Evolutionary conservation across 768 basidiomycete species (phyloP), one percentile per base, ranked within the genome.

Genomic region (Termitomyces sp.): DNA sequence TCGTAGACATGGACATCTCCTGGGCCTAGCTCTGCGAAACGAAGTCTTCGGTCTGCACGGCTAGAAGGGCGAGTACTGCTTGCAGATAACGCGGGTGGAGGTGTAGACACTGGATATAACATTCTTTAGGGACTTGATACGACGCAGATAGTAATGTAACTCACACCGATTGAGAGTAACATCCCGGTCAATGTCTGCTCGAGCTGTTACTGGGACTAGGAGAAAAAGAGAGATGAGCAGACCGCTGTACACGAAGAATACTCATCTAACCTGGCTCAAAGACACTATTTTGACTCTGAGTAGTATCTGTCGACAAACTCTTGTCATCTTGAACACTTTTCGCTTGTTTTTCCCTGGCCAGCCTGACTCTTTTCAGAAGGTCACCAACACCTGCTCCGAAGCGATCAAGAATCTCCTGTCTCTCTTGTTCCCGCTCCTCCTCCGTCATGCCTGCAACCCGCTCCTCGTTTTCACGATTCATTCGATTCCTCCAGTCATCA

Each of bases 1-100:
- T 91, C 88, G 65, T 93, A 93, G 1, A 93, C 87, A 69, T 91
- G 80, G 2, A 93, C 83, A 65, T 93, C 88, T n/a, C 81, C 72
- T 0, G 89, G 84, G 1, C 80, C 82, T 16, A 91, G 75, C 39
- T 92, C 86, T 33, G 90, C 88, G 65, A 94, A 94, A 18, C 91
- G 85, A 32, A 93, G 71, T 62, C 73, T 83, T 14, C 87, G 79
- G 61, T 71, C 83, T 52, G 68, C 79, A 70, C 71, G 84, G 78
- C 70, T 82, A 3, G 86, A 80, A 14, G 88, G 87, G 13, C 88
- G 84, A 14, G 83, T 84, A 55, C 71, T 79, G 55, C 76, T 73
- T 7, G 77, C 74, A 12, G 79, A 79, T 37, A 83, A 65, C 10
- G 83, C 78, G 5, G 84, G 77, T 22, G 79, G 73, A 6, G 74